Percentiles rank a stretch among this genome's conserved stretches.
Conservation (phyloP, 2,329 filamentous ascomycete species). For the Metarhizium sp. region DNA sequence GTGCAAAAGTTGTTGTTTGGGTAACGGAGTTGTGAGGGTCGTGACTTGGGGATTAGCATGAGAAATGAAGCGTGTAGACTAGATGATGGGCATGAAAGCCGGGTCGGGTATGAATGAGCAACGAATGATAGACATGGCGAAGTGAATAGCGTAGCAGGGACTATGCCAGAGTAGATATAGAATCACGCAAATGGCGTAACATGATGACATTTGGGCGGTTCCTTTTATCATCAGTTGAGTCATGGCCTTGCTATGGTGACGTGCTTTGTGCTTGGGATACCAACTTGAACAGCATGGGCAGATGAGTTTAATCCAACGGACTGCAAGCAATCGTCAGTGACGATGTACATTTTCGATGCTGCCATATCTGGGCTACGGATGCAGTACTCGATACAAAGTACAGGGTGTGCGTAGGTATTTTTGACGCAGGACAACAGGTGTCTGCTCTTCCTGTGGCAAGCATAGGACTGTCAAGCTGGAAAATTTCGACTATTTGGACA, state of each 20-base stretch:
- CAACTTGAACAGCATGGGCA: neutral
- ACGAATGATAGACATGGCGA: conserved; percentile 1
- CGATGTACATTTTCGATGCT: neutral
- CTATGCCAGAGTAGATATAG: neutral
- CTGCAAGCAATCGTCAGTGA: too few species aligned
- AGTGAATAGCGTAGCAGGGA: neutral
- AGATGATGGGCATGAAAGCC: neutral
- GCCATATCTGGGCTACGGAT: conserved; percentile 20
- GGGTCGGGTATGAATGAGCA: neutral
- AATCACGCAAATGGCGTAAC: neutral
- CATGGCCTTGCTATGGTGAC: neutral
- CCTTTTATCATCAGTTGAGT: too few species aligned
- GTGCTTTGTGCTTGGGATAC: neutral
- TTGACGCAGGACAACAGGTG: neutral
- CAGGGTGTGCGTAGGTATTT: neutral
- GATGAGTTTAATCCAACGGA: too few species aligned
- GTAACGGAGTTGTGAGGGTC: conserved; percentile 2
- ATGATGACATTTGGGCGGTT: neutral
- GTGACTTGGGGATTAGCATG: neutral
- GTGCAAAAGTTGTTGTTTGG: conserved; percentile 8
- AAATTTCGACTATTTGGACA: too few species aligned
- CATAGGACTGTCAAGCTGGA: too few species aligned
- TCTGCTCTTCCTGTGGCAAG: neutral
- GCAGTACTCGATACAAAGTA: conserved; percentile 13
- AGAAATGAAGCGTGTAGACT: conserved; percentile 3